Evolutionary conservation across 1,139 yeast species (phyloP).

Genomic region (Neolecta irregularis): DNA sequence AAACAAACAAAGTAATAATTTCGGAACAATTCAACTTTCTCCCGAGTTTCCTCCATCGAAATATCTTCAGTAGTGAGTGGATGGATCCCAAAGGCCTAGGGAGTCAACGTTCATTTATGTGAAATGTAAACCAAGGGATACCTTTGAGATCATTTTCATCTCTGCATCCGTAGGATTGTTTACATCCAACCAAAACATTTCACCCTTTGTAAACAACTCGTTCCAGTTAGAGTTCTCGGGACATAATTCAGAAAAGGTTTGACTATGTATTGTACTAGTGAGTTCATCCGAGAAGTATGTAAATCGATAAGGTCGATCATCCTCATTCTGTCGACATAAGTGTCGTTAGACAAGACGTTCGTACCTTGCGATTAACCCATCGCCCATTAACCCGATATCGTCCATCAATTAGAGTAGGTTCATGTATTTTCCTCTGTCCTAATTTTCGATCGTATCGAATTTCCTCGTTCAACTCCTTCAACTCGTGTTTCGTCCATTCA

Average conservation of each 20-base stretch:
- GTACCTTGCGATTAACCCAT: too few relatives aligned
- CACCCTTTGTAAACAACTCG: slow-evolving; percentile 29
- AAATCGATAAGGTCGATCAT: slow-evolving; percentile 39
- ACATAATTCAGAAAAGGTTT: slow-evolving; percentile 51
- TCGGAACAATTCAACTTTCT: slow-evolving; percentile 81
- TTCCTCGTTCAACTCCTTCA: too few relatives aligned
- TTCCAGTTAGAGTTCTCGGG: slow-evolving; percentile 35
- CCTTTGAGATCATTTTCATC: slow-evolving; percentile 81
- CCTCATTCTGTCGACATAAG: too few relatives aligned
- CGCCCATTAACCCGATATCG: too few relatives aligned
- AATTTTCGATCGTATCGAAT: too few relatives aligned
- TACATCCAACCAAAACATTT: slow-evolving; percentile 61
- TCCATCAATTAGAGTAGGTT: too few relatives aligned
- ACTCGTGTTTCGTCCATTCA: slow-evolving; percentile 10
- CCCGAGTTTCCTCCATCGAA: slow-evolving; percentile 83
- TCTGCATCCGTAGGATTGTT: slow-evolving; percentile 90
- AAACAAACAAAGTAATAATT: slow-evolving; percentile 87
- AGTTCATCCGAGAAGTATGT: slow-evolving; percentile 86
- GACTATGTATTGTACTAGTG: slow-evolving; percentile 77
- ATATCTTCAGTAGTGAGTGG: slow-evolving; percentile 95
- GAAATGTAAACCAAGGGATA: too few relatives aligned
- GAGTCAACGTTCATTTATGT: too few relatives aligned
- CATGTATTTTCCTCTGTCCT: too few relatives aligned
- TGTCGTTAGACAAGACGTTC: too few relatives aligned
- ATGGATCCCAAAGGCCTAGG: slow-evolving; percentile 86